A percentile compares a stretch with the other conserved stretches of the same genome.
These are phyloP conservation scores for Coniochaeta ligniaria DNA, from an alignment of 2,329 filamentous ascomycete species.

Conservation along the genomic window DNA sequence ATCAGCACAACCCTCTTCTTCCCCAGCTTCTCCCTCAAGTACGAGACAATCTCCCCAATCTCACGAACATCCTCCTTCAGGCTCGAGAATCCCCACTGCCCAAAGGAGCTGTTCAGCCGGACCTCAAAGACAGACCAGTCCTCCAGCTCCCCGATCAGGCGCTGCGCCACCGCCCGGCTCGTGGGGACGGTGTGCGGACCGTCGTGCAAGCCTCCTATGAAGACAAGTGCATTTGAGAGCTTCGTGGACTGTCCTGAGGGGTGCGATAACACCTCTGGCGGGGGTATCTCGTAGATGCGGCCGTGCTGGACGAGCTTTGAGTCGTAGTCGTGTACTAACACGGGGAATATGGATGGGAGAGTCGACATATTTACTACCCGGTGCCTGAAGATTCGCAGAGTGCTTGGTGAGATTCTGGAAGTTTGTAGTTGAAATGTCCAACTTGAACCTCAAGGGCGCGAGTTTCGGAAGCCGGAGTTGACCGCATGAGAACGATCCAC, in stretches of 20 bases:
- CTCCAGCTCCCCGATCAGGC: conserved; percentile 27
- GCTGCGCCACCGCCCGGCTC: conserved; percentile 35
- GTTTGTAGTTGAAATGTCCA: not conserved
- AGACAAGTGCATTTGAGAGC: conserved; percentile 51
- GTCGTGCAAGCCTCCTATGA: conserved; percentile 64
- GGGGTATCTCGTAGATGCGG: conserved; percentile 38
- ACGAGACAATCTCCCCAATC: conserved; percentile 43
- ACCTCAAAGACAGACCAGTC: conserved; percentile 45
- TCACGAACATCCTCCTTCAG: conserved; percentile 47
- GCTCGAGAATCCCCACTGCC: conserved; percentile 41
- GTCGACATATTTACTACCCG: conserved; percentile 6
- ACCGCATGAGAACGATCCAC: no score
- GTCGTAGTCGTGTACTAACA: conserved; percentile 38
- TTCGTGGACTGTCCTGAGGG: conserved; percentile 18
- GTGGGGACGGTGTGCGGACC: conserved; percentile 61
- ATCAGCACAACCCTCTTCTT: conserved; percentile 46
- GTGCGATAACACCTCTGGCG: not conserved
- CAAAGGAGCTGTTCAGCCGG: conserved; percentile 46
- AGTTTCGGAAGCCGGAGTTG: no score
- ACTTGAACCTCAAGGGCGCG: no score
- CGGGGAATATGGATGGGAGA: conserved; percentile 26
- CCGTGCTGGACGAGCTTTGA: conserved; percentile 24
- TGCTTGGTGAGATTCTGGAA: not conserved
- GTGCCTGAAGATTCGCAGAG: not conserved
- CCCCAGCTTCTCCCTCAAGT: conserved; percentile 39